A percentile compares a stretch with the other conserved stretches of the same genome.
Evolutionary conservation across 192 early-diverging fungal species (phyloP).

Genomic region (Coemansia sp.): DNA sequence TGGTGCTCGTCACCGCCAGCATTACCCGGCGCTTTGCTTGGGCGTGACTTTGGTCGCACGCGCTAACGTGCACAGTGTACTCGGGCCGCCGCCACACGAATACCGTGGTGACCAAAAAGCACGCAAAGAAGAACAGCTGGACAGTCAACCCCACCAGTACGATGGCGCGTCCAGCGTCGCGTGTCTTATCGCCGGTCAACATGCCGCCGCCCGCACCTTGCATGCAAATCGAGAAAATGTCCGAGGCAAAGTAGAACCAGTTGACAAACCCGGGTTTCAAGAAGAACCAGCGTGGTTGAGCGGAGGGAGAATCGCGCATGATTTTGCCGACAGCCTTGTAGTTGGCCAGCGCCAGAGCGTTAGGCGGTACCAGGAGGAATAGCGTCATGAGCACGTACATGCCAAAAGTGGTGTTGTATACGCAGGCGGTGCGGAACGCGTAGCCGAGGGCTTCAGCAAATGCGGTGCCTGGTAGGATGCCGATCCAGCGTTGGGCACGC

Average conservation of each 20-base stretch:
- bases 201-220: constrained; percentile 51
- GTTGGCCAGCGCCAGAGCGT: constrained; percentile 38
- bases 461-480: constrained; percentile 31
- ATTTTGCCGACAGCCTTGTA: constrained; percentile 37
- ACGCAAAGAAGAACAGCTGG: constrained; percentile 43
- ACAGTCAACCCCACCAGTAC: constrained; percentile 42
- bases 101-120: constrained; percentile 25
- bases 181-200: constrained; percentile 11
- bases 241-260: constrained; percentile 50
- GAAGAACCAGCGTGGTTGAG: constrained; percentile 17
- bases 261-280: constrained; percentile 33
- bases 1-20: constrained; percentile 23
- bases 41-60: constrained; percentile 5
- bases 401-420: constrained; percentile 30
- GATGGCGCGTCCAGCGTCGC: constrained; percentile 33
- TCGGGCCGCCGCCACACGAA: constrained; percentile 26
- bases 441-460: constrained; percentile 34
- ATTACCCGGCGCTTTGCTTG: constrained; percentile 32
- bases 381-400: constrained; percentile 39
- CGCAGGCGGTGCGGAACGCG: constrained; percentile 30
- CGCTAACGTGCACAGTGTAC: constrained; percentile 12
- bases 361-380: constrained; percentile 32
- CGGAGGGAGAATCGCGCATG: constrained; percentile 2
- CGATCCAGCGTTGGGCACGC: constrained; percentile 28
- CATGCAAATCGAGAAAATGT: constrained; percentile 43